Evolutionary conservation across 2,329 filamentous ascomycete genomes (phyloP).

Genomic region (Talaromyces sp.): DNA sequence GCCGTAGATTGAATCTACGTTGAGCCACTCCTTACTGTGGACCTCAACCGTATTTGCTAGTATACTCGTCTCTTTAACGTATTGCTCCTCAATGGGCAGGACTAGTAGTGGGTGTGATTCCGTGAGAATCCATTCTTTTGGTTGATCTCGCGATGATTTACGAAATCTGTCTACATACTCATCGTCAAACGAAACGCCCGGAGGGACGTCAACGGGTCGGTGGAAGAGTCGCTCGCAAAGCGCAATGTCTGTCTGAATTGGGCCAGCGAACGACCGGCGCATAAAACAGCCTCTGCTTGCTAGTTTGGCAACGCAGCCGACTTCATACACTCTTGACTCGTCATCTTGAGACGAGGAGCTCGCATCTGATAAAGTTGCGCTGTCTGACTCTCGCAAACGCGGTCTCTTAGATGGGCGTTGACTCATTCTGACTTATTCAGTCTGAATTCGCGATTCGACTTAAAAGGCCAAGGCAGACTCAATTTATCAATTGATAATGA

Average conservation of each 20-base stretch:
- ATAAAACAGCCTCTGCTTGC: slow-evolving; percentile 20
- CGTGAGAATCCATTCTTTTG: neutral
- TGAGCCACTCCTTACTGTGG: slow-evolving; percentile 11
- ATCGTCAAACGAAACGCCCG: neutral
- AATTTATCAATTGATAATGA: neutral
- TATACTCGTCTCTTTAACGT: neutral
- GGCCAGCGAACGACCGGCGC: slow-evolving; percentile 13
- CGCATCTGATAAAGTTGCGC: neutral
- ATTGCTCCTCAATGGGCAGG: neutral
- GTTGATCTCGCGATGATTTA: neutral
- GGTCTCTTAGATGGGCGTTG: slow-evolving; percentile 18
- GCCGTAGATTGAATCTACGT: slow-evolving; percentile 9
- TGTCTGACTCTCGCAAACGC: slow-evolving; percentile 16
- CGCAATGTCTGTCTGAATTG: neutral
- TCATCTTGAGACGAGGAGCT: slow-evolving; percentile 16
- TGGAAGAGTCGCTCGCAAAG: neutral
- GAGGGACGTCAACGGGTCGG: neutral
- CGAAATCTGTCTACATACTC: neutral
- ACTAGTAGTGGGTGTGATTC: neutral
- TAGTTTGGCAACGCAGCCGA: slow-evolving; percentile 16
- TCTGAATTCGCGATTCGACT: neutral
- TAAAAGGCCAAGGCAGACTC: neutral
- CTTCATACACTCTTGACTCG: slow-evolving; percentile 17
- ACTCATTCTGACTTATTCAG: slow-evolving; percentile 4
- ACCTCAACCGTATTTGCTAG: slow-evolving; percentile 1